phyloP scores from a whole-genome alignment of 202 grass and related monocot species.

The Cymbopogon flexuosus region DNA sequence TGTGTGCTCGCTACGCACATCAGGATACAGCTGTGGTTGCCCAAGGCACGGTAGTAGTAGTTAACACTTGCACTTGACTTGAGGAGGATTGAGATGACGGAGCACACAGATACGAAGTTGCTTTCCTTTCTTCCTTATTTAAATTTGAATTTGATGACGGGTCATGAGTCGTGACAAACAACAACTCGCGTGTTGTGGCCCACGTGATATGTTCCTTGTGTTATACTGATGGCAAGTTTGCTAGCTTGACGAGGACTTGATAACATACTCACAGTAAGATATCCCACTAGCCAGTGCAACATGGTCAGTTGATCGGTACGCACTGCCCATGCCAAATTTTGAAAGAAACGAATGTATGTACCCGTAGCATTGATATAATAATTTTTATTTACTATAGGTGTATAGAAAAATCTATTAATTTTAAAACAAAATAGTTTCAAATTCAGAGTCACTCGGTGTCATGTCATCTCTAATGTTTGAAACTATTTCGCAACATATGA shows the following conservation, averaged over 20 bases:
- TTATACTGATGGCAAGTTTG: not conserved
- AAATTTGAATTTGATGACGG: not conserved
- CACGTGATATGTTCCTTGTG: not conserved
- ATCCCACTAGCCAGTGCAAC: not conserved
- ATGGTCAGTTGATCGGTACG: not conserved
- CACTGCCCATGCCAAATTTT: not conserved
- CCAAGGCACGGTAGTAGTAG: too few species aligned
- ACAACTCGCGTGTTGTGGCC: not conserved
- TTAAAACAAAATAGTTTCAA: too few species aligned
- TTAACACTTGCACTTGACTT: too few species aligned
- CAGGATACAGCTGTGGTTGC: too few species aligned
- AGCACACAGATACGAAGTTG: not conserved
- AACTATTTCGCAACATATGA: too few species aligned
- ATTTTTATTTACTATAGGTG: too few species aligned
- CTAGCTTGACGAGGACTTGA: not conserved
- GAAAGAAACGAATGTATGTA: not conserved
- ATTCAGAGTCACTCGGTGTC: too few species aligned
- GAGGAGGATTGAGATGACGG: not conserved
- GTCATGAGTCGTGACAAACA: not conserved
- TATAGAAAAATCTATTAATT: too few species aligned
- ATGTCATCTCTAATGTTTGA: too few species aligned
- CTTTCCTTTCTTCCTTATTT: not conserved
- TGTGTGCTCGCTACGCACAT: too few species aligned
- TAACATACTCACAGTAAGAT: not conserved
- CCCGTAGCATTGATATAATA: not conserved